Conservation (phyloP, 805 yeast genomes). For the Saturnispora besseyi region DNA sequence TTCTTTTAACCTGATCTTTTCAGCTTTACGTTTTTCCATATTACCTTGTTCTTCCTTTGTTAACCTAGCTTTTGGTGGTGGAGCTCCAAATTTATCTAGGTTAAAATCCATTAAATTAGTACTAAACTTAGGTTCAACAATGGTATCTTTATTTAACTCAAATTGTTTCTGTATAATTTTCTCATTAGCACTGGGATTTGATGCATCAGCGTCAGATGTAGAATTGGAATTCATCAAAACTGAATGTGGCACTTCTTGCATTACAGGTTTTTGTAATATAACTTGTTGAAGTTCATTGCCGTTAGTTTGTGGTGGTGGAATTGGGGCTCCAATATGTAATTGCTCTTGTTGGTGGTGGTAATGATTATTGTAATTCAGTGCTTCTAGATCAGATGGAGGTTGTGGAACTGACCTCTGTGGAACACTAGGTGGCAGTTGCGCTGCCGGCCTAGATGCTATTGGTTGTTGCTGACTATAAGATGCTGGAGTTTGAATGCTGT, state of each 20-base stretch:
- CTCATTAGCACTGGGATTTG: constrained; percentile 1
- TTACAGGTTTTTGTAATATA: background rate
- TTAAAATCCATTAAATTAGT: constrained; percentile 29
- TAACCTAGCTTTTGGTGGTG: constrained; percentile 35
- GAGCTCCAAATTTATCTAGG: constrained; percentile 33
- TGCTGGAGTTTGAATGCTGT: background rate
- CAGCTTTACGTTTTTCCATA: constrained; percentile 19
- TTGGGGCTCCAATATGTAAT: background rate
- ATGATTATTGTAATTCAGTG: background rate
- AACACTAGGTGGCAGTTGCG: background rate
- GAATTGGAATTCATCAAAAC: background rate
- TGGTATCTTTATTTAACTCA: constrained; percentile 14
- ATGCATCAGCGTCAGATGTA: background rate
- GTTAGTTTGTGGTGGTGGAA: background rate
- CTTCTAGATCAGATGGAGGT: background rate
- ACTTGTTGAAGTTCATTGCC: background rate
- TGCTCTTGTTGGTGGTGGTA: background rate
- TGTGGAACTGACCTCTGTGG: background rate
- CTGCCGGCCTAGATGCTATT: background rate
- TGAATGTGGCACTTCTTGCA: background rate
- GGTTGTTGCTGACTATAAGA: constrained; percentile 1
- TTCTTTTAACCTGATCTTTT: constrained; percentile 19
- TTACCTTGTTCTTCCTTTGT: constrained; percentile 19
- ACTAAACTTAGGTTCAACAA: constrained; percentile 24
- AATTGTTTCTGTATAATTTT: constrained; percentile 11